These are phyloP conservation scores for Adansonia digitata DNA, from an alignment of 345 rosid genomes.

Conservation along the genomic window DNA sequence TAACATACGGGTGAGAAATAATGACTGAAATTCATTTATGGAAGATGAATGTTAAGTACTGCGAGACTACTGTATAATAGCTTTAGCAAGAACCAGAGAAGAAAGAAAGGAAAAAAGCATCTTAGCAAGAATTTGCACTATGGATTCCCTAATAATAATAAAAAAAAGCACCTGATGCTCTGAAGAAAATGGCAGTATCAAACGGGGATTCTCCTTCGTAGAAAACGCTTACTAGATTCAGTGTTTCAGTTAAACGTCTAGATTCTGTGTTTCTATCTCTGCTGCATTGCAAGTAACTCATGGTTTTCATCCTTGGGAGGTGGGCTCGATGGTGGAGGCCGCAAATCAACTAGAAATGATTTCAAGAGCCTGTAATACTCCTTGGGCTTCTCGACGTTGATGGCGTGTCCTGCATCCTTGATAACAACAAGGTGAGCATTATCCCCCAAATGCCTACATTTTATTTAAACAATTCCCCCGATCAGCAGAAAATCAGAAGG, in stretches of 20 bases:
- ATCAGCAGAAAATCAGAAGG: background rate
- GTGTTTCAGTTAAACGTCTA: background rate
- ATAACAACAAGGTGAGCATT: slow-evolving; percentile 48
- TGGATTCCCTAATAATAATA: background rate
- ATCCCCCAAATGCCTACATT: slow-evolving; percentile 52
- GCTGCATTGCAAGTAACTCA: background rate
- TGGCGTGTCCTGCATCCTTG: slow-evolving; percentile 61
- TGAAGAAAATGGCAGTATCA: background rate
- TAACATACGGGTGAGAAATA: background rate
- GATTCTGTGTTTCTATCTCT: background rate
- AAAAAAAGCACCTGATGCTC: background rate
- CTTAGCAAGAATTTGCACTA: background rate
- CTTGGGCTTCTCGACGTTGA: slow-evolving; percentile 51
- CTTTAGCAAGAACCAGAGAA: background rate
- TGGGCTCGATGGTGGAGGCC: slow-evolving; percentile 4
- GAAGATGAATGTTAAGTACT: background rate
- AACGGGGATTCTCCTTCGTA: background rate
- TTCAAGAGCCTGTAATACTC: slow-evolving; percentile 43
- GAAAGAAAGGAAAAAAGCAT: background rate
- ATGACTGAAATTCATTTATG: background rate
- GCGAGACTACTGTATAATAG: background rate
- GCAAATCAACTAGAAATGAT: slow-evolving; percentile 38
- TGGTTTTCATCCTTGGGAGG: background rate
- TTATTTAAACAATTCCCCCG: too few species aligned
- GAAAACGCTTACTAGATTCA: background rate